Evolutionary conservation across 208 protist genomes (phyloP).

Genomic region (Trichomonas vaginalis): DNA sequence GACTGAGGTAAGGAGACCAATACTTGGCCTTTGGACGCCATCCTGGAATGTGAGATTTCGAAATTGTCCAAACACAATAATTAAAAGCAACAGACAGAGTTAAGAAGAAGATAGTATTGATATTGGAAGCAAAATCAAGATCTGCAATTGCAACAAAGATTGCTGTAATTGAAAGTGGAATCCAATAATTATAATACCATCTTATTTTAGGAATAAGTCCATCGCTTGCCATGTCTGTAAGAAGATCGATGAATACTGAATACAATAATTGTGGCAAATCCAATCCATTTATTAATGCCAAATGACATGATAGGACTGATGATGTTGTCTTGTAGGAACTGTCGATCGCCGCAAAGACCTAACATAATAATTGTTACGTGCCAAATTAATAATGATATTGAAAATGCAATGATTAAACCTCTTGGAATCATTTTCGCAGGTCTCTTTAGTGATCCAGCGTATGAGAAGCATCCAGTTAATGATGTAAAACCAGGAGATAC

Average conservation of each 20-base stretch:
- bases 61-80: constrained; percentile 36
- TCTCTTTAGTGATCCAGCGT: neutral
- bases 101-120: constrained; percentile 41
- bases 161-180: neutral
- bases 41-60: constrained; percentile 18
- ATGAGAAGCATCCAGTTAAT: neutral
- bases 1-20: constrained; percentile 24
- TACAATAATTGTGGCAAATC: neutral
- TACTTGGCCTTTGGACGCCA: constrained; percentile 37
- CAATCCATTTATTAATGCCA: neutral
- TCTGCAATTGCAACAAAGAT: neutral
- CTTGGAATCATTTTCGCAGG: neutral
- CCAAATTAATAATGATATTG: neutral
- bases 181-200: neutral
- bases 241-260: neutral
- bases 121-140: neutral
- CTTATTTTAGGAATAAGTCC: neutral
- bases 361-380: neutral
- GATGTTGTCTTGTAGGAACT: neutral
- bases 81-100: constrained; percentile 43
- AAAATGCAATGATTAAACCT: neutral
- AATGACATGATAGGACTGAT: neutral
- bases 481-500: neutral
- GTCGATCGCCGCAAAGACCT: neutral
- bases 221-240: neutral